Evolutionary conservation across 768 basidiomycete genomes (phyloP).

Genomic region (button mushroom (Agaricus bisporus)): DNA sequence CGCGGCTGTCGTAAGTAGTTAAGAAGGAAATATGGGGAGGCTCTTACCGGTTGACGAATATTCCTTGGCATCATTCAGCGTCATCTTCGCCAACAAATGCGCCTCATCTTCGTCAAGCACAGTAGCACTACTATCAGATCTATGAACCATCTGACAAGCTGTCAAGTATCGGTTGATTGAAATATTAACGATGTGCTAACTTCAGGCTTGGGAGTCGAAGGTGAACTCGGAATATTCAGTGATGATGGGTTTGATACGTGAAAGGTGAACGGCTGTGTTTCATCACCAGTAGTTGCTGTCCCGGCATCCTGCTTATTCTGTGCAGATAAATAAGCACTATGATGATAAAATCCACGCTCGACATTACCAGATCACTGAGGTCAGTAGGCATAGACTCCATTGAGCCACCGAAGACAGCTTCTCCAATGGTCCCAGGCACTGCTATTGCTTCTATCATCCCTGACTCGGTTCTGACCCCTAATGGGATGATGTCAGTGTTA

Average conservation of each 20-base stretch:
- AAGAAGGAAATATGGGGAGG: not conserved
- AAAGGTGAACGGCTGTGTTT: slow-evolving; percentile 38
- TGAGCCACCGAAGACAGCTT: slow-evolving; percentile 45
- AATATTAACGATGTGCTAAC: not conserved
- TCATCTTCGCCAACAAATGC: slow-evolving; percentile 4
- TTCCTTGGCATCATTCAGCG: not conserved
- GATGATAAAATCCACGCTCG: not conserved
- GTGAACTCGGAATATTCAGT: not conserved
- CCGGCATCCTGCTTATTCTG: slow-evolving; percentile 14
- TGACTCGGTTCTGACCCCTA: slow-evolving; percentile 52
- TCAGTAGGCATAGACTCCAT: slow-evolving; percentile 45
- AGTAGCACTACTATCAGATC: not conserved
- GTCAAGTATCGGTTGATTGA: not conserved
- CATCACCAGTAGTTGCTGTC: slow-evolving; percentile 27
- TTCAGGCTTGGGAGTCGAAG: not conserved
- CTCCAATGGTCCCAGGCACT: slow-evolving; percentile 25
- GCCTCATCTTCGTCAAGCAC: not conserved
- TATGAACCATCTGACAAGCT: not conserved
- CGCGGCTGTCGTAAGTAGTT: not conserved
- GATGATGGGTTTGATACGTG: not conserved
- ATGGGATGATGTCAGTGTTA: slow-evolving; percentile 30
- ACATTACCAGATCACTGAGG: slow-evolving; percentile 50
- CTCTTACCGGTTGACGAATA: not conserved
- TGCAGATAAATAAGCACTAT: not conserved
- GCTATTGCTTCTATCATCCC: slow-evolving; percentile 46